Base-by-base conservation (phyloP, 2,329 filamentous ascomycete species). In the Plectosphaerella cucumerina region DNA sequence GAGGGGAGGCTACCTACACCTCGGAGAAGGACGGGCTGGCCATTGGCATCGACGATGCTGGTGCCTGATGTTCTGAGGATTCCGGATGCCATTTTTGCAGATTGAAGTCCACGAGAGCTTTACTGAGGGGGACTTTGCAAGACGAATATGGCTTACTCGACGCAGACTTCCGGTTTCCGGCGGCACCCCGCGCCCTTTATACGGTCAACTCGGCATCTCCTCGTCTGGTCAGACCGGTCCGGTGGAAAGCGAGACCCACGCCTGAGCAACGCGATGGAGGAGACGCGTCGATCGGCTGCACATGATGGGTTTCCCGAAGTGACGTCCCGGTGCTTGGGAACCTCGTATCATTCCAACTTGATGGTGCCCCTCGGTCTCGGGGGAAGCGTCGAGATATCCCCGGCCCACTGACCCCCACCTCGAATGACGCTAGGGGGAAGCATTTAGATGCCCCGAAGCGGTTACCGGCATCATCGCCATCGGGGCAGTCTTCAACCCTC, bases 21-120 rank as follows among this genome's bases (percentile, higher is more conserved):
- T 47, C 65, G 66, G 21, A 81, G 71, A 8, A 80, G 63, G 14
- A 81, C 70, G 3, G 61, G 60, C 12, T 74, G 64, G 18, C 71
- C 74, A 47, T 72, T 60, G 0, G 64, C 61, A 53, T 76, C 72
- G 31, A 81, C 71, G 17, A 82, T 70, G 49, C 43, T 31, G 12
- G 47, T 43, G 17, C 54, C 54, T 1, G 39, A 49, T 17, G 54
- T 56, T 48, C 48, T 54, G 48, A 54, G 46, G 22, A 55, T 49
- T 31, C 51, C 49, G 15, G 52, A 43, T 17, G 50, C 33, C 26
- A 44, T 51, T 37, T 9, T 39, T 39, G 10, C 9, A 11, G 33
- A n/a, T 50, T 12, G 31, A 6, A 8, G 12, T 14, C 17, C 15
- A 18, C 14, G 17, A 12, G 26, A 31, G 12, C 26, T 31, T 8